phyloP scores from a whole-genome alignment of 2,329 filamentous ascomycete species.

The Penicillium crustosum region DNA sequence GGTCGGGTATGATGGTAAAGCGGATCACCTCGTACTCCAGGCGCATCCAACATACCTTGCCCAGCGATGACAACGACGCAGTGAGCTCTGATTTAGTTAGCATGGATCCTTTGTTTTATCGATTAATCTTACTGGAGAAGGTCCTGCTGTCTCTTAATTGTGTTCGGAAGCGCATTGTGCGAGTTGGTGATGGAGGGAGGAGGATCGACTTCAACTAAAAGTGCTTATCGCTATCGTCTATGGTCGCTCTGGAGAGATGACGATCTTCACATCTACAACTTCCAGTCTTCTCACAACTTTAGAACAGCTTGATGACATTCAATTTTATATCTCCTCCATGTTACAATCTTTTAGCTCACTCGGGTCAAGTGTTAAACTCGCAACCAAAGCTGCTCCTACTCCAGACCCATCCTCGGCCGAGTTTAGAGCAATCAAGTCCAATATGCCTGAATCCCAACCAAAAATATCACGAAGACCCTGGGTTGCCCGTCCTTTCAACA shows the following conservation, averaged over 20 bases:
- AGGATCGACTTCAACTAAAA: not conserved
- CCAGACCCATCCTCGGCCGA: slow-evolving; percentile 88
- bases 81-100: slow-evolving; percentile 52
- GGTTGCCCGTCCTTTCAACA: slow-evolving; percentile 36
- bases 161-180: slow-evolving; percentile 37
- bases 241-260: not conserved
- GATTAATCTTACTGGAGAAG: slow-evolving; percentile 18
- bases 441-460: slow-evolving; percentile 76
- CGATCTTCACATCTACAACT: not conserved
- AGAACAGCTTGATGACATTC: not conserved
- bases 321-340: not conserved
- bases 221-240: slow-evolving; percentile 13
- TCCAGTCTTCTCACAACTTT: not conserved
- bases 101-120: not conserved
- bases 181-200: slow-evolving; percentile 5
- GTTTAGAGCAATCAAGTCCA: slow-evolving; percentile 78
- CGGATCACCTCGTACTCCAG: slow-evolving; percentile 83
- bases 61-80: slow-evolving; percentile 63
- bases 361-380: slow-evolving; percentile 52
- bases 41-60: slow-evolving; percentile 87
- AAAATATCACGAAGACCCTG: slow-evolving; percentile 68
- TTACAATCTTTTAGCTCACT: not conserved
- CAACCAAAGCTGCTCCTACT: slow-evolving; percentile 87
- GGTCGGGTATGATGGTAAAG: slow-evolving; percentile 93
- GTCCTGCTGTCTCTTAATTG: slow-evolving; percentile 32